Percentiles rank a stretch among this genome's conserved stretches.
Evolutionary conservation across 2,329 filamentous ascomycete species (phyloP).

Genomic region (Monosporascus sp.): DNA sequence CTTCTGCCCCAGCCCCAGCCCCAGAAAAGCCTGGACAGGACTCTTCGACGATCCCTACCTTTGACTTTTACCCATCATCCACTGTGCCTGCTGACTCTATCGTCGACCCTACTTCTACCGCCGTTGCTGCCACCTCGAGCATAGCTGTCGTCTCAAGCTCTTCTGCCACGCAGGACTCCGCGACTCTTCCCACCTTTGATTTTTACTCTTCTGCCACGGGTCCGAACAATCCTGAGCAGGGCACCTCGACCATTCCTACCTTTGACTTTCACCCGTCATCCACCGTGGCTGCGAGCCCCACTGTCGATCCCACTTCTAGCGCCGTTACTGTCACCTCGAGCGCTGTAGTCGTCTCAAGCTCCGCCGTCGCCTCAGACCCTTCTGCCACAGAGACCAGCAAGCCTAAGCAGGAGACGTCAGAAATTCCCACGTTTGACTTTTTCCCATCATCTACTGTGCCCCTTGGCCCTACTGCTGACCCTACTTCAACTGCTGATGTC

Average conservation of each 20-base stretch:
- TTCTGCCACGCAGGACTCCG: too few species aligned
- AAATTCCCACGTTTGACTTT: background rate
- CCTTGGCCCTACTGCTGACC: background rate
- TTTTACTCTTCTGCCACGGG: background rate
- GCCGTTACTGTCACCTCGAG: too few species aligned
- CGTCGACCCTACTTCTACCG: background rate
- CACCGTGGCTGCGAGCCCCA: background rate
- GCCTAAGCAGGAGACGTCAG: background rate
- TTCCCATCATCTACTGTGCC: slow-evolving; percentile 4
- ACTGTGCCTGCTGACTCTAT: background rate
- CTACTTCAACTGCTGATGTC: background rate
- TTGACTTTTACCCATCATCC: background rate
- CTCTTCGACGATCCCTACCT: background rate
- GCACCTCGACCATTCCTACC: background rate
- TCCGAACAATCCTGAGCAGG: background rate
- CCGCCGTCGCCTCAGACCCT: background rate
- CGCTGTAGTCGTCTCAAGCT: too few species aligned
- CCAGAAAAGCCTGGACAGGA: background rate
- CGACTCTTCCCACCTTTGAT: slow-evolving; percentile 1
- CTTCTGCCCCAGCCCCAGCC: background rate
- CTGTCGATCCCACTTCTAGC: background rate
- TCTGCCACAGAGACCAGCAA: background rate
- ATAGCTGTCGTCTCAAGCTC: too few species aligned
- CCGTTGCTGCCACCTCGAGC: too few species aligned
- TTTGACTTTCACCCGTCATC: background rate